Base-by-base conservation (phyloP, 371 early-diverging fungal species). In the Circinella minor region DNA sequence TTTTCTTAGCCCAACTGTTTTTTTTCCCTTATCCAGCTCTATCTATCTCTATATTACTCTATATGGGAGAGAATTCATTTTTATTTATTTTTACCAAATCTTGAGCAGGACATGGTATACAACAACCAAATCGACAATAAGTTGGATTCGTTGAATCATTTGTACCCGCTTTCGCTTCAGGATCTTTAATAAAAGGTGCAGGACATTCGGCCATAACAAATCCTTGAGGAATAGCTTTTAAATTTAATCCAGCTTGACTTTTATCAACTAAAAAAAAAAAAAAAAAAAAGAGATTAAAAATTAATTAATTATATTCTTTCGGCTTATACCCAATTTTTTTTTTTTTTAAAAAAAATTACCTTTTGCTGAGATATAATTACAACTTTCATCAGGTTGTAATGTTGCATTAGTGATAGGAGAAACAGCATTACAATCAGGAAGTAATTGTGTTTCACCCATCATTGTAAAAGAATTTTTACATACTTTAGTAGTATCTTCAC, bases 401-500 rank as follows among this genome's bases (percentile, higher is more conserved):
- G 74, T 55, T 39, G 79, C 65, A 8, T 74, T 72, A 9, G 77
- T 73, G 11, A 66, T 63, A 20, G 79, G 77, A 2, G 70, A 63
- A 6, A 70, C 68, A 27, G 71, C 71, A 27, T 70, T 75, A 62
- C 89, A 89, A 51, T 89, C 68, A 46, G 89, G 88, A 7, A 87
- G 61, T 10, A 74, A n/a, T 34, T 64, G 34, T 4, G 76, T 67
- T 67, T 79, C 72, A 4, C 77, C 76, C n/a, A 79, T 69, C 49
- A 74, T 70, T 9, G 66, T 71, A 54, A 89, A 81, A 17, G 82
- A 74, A 2, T 73, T 66, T 47, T 55, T 61, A 70, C 90, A 89
- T 17, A 69, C 51, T 6, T 71, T 34, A 3, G 67, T 48, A 0
- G 76, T 81, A 14, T 68, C 71, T 15, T 82, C 63, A 64, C 90